Conservation (phyloP, 805 yeast genomes). For the Ogataea sp. region DNA sequence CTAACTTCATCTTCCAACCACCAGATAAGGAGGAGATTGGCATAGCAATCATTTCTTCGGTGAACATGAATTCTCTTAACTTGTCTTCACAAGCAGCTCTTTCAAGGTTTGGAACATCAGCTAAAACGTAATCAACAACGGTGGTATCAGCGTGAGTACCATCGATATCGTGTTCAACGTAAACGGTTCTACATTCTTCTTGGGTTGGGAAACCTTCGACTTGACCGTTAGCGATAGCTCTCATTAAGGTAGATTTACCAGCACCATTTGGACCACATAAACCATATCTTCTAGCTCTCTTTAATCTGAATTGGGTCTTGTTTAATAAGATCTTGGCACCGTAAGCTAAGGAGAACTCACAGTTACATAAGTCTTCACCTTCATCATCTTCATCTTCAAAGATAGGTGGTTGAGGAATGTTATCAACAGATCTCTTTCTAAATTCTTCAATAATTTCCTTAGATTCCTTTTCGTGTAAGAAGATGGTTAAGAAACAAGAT, state of each 20-base stretch:
- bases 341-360: constrained; percentile 99
- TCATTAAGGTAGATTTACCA: constrained; percentile 96
- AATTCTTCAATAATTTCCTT: constrained; percentile 85
- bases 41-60: constrained; percentile 88
- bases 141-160: constrained; percentile 96
- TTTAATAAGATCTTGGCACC: constrained; percentile 99
- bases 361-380: constrained; percentile 99
- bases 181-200: constrained; percentile 98
- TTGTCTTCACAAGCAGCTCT: constrained; percentile 64
- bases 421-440: constrained; percentile 95
- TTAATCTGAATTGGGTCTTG: constrained; percentile 98
- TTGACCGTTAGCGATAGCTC: constrained; percentile 95
- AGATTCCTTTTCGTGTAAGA: constrained; percentile 89
- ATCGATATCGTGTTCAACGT: constrained; percentile 99
- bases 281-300: constrained; percentile 99
- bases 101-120: constrained; percentile 74
- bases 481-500: constrained; percentile 91
- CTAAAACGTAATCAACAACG: constrained; percentile 85
- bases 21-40: constrained; percentile 97
- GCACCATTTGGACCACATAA: constrained; percentile 99
- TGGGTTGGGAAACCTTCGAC: constrained; percentile 99
- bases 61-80: constrained; percentile 85
- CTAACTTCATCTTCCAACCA: constrained; percentile 99
- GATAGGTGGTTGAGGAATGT: constrained; percentile 93
- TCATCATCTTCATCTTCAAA: constrained; percentile 92